Evolutionary conservation across 805 yeast species (phyloP).

Genomic region (Candida hungchunana): DNA sequence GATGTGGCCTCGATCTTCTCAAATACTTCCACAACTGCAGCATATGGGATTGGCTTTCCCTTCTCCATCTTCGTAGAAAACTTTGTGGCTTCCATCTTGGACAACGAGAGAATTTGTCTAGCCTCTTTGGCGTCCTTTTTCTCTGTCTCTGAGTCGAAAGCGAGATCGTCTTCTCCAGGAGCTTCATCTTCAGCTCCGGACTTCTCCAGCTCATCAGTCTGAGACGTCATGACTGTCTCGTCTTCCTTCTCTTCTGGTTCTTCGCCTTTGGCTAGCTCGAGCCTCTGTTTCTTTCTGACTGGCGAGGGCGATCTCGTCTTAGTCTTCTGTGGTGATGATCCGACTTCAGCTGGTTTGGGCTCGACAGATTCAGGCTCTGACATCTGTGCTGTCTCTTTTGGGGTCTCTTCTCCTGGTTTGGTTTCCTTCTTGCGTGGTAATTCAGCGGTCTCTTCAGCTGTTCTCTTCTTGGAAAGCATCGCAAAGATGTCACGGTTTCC

Average conservation of each 20-base stretch:
- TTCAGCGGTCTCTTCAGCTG: neutral
- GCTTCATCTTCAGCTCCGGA: slow-evolving; percentile 4
- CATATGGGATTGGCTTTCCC: slow-evolving; percentile 30
- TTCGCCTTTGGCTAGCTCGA: neutral
- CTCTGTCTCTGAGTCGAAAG: slow-evolving; percentile 23
- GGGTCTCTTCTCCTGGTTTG: neutral
- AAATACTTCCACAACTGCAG: slow-evolving; percentile 55
- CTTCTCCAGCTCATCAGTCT: neutral
- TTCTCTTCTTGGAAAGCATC: slow-evolving; percentile 20
- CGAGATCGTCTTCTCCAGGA: slow-evolving; percentile 17
- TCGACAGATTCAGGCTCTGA: too few species aligned
- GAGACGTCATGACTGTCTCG: neutral
- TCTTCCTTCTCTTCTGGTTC: neutral
- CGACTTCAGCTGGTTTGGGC: slow-evolving; percentile 1
- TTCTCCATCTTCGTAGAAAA: slow-evolving; percentile 5
- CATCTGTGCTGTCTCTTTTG: too few species aligned
- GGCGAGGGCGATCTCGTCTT: slow-evolving; percentile 8
- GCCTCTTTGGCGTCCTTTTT: slow-evolving; percentile 24
- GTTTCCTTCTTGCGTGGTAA: neutral
- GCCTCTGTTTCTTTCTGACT: slow-evolving; percentile 9
- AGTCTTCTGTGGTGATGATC: neutral
- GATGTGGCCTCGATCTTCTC: slow-evolving; percentile 76
- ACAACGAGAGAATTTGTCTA: slow-evolving; percentile 16
- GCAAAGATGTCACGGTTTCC: slow-evolving; percentile 23
- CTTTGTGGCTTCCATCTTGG: slow-evolving; percentile 10